Base-by-base conservation (phyloP, 768 basidiomycete genomes). In the Rhodotorula sphaerocarpa region DNA sequence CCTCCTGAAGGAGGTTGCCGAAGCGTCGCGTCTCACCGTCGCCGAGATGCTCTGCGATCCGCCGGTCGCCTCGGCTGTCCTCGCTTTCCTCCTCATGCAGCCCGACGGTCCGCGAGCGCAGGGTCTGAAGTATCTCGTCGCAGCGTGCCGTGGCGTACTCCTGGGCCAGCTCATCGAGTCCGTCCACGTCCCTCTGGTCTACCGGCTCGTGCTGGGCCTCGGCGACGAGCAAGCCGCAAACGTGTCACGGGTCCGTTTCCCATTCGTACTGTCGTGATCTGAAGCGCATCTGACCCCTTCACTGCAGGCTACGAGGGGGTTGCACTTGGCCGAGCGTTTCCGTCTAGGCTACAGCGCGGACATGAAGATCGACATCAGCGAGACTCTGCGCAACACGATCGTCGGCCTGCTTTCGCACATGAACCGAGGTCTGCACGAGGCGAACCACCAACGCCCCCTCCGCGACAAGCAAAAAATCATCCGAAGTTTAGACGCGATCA, bases 371-470 rank as follows among this genome's bases (percentile, higher is more conserved):
- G 23, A 34, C 21, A 34, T 87, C 42, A 79, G 80, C 27, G 74
- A 75, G 0, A 86, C 90, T 58, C 77, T 96, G 51, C 84, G 85
- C 74, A 78, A 78, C 12, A 81, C 89, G 66, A 85, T 92, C 77
- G 81, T 95, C 10, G 92, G 88, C 2, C 79, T 96, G 57, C 84
- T 96, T 25, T 83, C 88, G 0, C 79, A 84, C 66, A 81, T 95
- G 70, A 92, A 87, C 70, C 88, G 90, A 36, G 83, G 86, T 75
- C 75, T 96, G 55, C 88, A 90, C 73, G 91, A 90, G 62, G 79
- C 86, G 2, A 82, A 84, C 28, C 87, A 87, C 7, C 89, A 86
- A 75, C 86, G 86, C 68, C 77, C 84, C 0, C 77, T 82, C 0
- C 75, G 77, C 14, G 79, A 80, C 39, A 96, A 95, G 75, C 80